phyloP scores from a whole-genome alignment of 805 yeast species.

The Candida piceae region DNA sequence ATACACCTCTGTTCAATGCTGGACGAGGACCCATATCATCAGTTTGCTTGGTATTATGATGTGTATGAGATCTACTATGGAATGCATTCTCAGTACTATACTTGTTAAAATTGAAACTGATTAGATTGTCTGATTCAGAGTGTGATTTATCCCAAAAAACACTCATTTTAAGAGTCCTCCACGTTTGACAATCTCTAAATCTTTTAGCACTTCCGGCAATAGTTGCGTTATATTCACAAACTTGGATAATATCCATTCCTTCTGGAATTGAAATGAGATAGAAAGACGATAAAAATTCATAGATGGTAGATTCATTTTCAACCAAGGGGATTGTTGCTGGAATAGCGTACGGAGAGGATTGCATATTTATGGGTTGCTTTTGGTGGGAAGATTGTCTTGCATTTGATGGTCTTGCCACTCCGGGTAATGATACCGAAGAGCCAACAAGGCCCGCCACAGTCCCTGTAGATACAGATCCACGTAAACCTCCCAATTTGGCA shows the following conservation, averaged over 20 bases:
- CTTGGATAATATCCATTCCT: conserved; percentile 46
- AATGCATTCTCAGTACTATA: conserved; percentile 4
- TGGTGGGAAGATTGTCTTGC: conserved; percentile 16
- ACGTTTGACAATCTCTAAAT: conserved; percentile 54
- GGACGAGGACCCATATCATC: neutral
- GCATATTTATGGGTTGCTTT: conserved; percentile 2
- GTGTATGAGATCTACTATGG: no score
- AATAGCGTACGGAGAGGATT: conserved; percentile 16
- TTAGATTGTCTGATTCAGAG: conserved; percentile 2
- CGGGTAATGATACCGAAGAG: neutral
- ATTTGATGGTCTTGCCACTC: conserved; percentile 15
- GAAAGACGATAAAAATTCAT: conserved; percentile 44
- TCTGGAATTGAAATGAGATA: conserved; percentile 44
- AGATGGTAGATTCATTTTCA: conserved; percentile 37
- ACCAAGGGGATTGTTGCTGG: conserved; percentile 40
- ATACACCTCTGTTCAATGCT: conserved; percentile 7
- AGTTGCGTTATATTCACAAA: conserved; percentile 52
- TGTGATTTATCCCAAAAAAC: conserved; percentile 31
- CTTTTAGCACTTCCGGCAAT: conserved; percentile 48
- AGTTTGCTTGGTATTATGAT: no score
- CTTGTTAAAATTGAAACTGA: conserved; percentile 13
- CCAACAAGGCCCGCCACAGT: neutral
- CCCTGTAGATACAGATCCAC: neutral
- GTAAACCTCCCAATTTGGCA: no score
- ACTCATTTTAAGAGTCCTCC: conserved; percentile 53